Conservation (phyloP, 148 eudicot genomes). For the Rhododendron vialii region DNA sequence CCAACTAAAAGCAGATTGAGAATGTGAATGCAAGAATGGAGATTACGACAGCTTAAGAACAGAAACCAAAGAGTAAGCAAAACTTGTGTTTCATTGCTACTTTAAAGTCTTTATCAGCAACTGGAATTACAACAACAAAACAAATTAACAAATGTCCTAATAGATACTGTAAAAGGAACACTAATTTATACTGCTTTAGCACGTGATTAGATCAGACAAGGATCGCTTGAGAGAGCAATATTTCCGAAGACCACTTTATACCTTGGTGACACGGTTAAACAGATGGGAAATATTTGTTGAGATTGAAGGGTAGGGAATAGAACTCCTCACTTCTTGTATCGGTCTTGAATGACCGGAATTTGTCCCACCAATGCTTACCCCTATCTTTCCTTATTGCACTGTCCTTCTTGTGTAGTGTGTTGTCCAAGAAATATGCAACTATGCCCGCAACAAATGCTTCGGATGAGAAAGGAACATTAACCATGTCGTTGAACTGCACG, state of each 20-base stretch:
- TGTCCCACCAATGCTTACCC: constrained; percentile 89
- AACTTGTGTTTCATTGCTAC: constrained; percentile 11
- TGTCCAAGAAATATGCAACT: constrained; percentile 61
- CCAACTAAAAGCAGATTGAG: background rate
- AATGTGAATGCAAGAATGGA: background rate
- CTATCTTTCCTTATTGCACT: constrained; percentile 61
- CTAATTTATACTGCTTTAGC: constrained; percentile 31
- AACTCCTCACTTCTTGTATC: constrained; percentile 92
- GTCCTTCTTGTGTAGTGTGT: constrained; percentile 54
- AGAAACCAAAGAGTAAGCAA: background rate
- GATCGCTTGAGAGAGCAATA: background rate
- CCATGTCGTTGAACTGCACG: constrained; percentile 87
- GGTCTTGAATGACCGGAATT: constrained; percentile 63
- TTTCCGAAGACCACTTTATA: too few species aligned
- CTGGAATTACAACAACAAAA: constrained; percentile 33
- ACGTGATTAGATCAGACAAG: background rate
- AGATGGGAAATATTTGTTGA: constrained; percentile 94
- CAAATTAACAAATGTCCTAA: constrained; percentile 30
- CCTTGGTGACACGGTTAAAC: constrained; percentile 27
- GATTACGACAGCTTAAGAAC: background rate
- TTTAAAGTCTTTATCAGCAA: constrained; percentile 18
- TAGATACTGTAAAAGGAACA: constrained; percentile 25
- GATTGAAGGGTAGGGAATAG: constrained; percentile 80
- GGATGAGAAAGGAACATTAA: constrained; percentile 88
- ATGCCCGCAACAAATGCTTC: constrained; percentile 84